Base-by-base conservation (phyloP, 768 basidiomycete genomes). In the Boletus sp. region DNA sequence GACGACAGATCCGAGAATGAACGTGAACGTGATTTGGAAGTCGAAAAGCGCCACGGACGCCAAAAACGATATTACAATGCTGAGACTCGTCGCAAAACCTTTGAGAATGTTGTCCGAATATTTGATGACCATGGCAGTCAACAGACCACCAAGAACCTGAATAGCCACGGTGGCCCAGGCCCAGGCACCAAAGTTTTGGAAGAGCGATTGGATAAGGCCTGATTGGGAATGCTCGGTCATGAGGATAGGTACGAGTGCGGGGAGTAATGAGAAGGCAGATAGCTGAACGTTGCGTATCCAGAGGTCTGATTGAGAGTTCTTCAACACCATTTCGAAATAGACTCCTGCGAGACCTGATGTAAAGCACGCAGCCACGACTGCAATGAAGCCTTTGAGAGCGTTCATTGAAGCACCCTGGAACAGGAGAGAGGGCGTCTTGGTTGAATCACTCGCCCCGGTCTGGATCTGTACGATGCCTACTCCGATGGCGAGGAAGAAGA, bases 201-300 rank as follows among this genome's bases (percentile, higher is more conserved):
- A 94, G 28, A 94, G 77, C 9, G 80, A 73, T 17, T 75, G 73
- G 44, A 82, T 60, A 67, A 79, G 72, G 46, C 77, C 76, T 48
- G 64, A 62, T 54, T 71, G 76, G 51, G 65, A 67, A 51, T 69
- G 69, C 39, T 80, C 77, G 15, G 79, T 74, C 64, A 89, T 80
- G 40, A 94, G 60, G 65, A 94, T 80, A 30, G 94, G 93, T 3
- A 87, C 76, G 47, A 94, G 72, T 4, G 94, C 94, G 3, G 96
- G 96, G 24, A 96, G 79, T 42, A 98, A 80, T 48, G 93, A 95
- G 78, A 98, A 98, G 53, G 95, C 80, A 24, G 93, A 95, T 15
- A 98, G 82, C 72, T 98, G 96, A 58, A 96, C 89, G 71, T 98
- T 98, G 68, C 96, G 90, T 56, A 96, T 87, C 96, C 96, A 98